Base-by-base conservation (phyloP, 345 rosid genomes). In the Rhodamnia argentea region DNA sequence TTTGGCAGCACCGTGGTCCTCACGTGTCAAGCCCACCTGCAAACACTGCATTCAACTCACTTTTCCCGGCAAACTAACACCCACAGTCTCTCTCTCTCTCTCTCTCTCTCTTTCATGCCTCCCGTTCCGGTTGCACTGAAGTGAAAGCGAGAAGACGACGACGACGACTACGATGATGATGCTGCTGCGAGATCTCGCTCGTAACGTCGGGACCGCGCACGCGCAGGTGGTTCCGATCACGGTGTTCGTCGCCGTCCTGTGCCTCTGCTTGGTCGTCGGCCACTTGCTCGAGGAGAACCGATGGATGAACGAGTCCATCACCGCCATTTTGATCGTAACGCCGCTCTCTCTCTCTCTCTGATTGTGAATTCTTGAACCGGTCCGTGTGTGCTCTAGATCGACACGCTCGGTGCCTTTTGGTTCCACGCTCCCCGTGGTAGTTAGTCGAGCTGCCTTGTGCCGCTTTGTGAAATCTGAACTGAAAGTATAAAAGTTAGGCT, bases 301-400 rank as follows among this genome's bases (percentile, higher is more conserved):
- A 20, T 96, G 98, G 99, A 95, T 95, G 84, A 96, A 94, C 82
- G 99, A 94, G 90, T 96, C 99, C 90, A 94, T 94, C 85, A 93
- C 95, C 54, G 98, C 98, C 93, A 96, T 96, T 86, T 52, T 93
- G 40, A 91, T 93, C n/a, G 99, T 96, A 89, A 90, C 57, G 64
- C 53, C 8, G 37, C 7, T n/a, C 47, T 6, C 42, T 18, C 42
- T n/a, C 20, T 51, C 27, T 32, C 52, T 44, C 24, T 27, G n/a
- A 3, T 27, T 11, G 42, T 12, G 7, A 2, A 24, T 57, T n/a
- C 20, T 40, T 58, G 40, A 58, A 23, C 47, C n/a, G 26, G n/a
- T 75, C 10, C n/a, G 27, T 74, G 11, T 50, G 20, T 2, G 47
- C 9, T 56, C 59, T 44, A 70, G 78, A 70, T 70, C 78, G 47